Evolutionary conservation across 805 yeast species (phyloP), one percentile per base, ranked within the genome.

Genomic region (Grigorovia humatica): DNA sequence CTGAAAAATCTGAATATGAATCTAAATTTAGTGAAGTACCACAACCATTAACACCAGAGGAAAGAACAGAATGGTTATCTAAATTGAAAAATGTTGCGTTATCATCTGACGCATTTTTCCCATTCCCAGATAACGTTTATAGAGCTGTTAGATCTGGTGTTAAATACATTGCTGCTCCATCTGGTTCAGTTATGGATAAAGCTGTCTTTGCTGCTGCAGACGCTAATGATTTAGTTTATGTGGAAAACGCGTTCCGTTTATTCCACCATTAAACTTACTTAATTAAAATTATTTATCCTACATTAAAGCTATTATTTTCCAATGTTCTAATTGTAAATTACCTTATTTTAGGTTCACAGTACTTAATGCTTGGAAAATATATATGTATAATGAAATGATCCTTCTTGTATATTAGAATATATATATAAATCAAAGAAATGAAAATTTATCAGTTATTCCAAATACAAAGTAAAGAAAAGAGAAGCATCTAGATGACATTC

Each of bases 41-140:
- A 60, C 76, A 73, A 60, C 96, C 96, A 50, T 77, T 91, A 61
- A 82, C 96, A 50, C 73, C 71, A 30, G 82, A 75, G 57, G 98
- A 93, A 77, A 88, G 91, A 73, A 73, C 74, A 57, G 95, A 86
- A 65, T 91, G 97, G 97, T 72, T 83, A 59, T 61, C 72, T 57
- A 80, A 88, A 74, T 79, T 88, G 70, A 79, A 74, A 51, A 82
- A 86, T 62, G 99, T 93, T 52, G 88, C 97, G 9, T 77, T 90
- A 61, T 84, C 96, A 17, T 88, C 96, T 6, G 99, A 91, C 69
- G 99, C 99, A 19, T 91, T 91, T 82, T 91, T 91, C 95, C 99
- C 99, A 73, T 91, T 91, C 93, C 93, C 97, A 59, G 99, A 91
- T 72, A 91, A 91, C 67, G 96, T 93, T 59, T 88, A 90, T 81